Percentiles rank a stretch among this genome's conserved stretches.
These are phyloP conservation scores for Suhomyces wounanorum DNA, from an alignment of 1,139 yeast species.

Conservation along the genomic window DNA sequence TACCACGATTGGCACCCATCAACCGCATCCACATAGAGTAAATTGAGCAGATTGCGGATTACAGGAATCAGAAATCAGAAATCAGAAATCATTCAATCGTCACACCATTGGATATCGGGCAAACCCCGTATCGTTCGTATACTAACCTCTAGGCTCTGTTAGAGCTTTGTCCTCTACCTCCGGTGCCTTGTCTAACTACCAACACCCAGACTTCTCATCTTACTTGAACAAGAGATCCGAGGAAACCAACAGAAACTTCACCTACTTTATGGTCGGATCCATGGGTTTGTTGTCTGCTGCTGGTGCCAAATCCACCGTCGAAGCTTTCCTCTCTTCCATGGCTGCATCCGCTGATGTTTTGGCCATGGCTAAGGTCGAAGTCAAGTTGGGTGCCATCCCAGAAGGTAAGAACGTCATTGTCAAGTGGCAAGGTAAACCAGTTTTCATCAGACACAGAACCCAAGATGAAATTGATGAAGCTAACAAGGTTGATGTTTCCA, in stretches of 20 bases:
- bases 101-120: neutral
- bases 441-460: constrained; percentile 99
- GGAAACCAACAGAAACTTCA: constrained; percentile 77
- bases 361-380: constrained; percentile 99
- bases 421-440: constrained; percentile 99
- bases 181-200: constrained; percentile 71
- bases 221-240: constrained; percentile 76
- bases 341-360: constrained; percentile 98
- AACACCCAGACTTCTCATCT: constrained; percentile 88
- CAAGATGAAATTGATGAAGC: constrained; percentile 93
- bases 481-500: constrained; percentile 67
- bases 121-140: neutral
- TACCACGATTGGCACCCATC: too few relatives aligned
- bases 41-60: neutral
- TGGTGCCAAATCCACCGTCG: constrained; percentile 97
- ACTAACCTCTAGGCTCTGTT: constrained; percentile 23
- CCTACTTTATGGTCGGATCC: constrained; percentile 98
- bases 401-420: constrained; percentile 97
- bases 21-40: too few relatives aligned
- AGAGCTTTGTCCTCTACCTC: constrained; percentile 46
- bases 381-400: constrained; percentile 90
- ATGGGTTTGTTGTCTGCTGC: constrained; percentile 93
- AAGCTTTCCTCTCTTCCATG: constrained; percentile 89
- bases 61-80: too few relatives aligned
- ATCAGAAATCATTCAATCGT: neutral